A percentile compares a stretch with the other conserved stretches of the same genome.
Conservation (phyloP, 352 stramenopile genomes). For the Phytophthora kernoviae region DNA sequence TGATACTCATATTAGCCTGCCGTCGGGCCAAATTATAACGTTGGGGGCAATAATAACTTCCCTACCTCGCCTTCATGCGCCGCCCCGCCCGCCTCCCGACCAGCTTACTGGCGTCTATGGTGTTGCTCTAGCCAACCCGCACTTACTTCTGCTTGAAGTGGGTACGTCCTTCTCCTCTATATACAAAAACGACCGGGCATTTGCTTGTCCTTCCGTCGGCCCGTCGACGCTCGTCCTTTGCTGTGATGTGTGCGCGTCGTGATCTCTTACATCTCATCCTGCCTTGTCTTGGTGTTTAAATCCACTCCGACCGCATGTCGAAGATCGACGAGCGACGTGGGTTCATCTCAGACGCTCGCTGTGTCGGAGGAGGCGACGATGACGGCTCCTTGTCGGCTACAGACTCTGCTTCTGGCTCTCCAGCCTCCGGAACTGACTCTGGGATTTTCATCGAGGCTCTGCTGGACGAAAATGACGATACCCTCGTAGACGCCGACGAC, state of each 20-base stretch:
- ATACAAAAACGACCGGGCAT: conserved; percentile 30
- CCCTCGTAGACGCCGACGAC: conserved; percentile 22
- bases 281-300: conserved; percentile 17
- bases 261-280: conserved; percentile 18
- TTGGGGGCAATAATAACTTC: conserved; percentile 39
- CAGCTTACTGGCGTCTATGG: conserved; percentile 24
- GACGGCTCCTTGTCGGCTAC: conserved; percentile 17
- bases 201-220: conserved; percentile 20
- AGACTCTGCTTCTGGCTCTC: conserved; percentile 28
- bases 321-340: conserved; percentile 46
- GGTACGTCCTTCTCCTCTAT: conserved; percentile 21
- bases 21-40: conserved; percentile 41
- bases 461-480: conserved; percentile 25
- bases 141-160: conserved; percentile 28
- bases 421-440: conserved; percentile 23
- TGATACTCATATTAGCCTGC: conserved; percentile 50
- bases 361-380: conserved; percentile 1
- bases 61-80: conserved; percentile 20
- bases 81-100: conserved; percentile 6
- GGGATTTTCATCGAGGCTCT: conserved; percentile 28
- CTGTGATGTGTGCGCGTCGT: conserved; percentile 21
- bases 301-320: conserved; percentile 49
- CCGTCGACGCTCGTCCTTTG: conserved; percentile 16
- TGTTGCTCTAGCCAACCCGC: conserved; percentile 17
- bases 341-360: conserved; percentile 32